Base-by-base conservation (phyloP, 2,329 filamentous ascomycete genomes). In the Dactylellina sp. region DNA sequence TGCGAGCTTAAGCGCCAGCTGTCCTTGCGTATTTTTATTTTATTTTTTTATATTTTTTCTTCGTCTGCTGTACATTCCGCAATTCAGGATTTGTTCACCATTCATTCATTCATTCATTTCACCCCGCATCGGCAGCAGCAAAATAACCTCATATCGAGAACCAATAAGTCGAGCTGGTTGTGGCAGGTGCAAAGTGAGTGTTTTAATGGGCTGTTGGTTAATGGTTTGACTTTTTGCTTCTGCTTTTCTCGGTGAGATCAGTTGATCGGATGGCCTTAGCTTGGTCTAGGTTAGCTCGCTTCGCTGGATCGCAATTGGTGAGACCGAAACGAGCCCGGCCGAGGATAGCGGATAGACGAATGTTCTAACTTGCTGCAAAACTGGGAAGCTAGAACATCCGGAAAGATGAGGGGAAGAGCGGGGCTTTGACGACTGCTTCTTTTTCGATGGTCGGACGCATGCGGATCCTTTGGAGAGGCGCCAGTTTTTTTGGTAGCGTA, bases 111-210 rank as follows among this genome's bases (percentile, higher is more conserved):
- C 28, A 32, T 32, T 32, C 28, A 32, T 9, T 32, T 32, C 28
- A 32, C 28, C 28, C 28, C 28, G 9, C 9, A n/a, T n/a, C n/a
- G n/a, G n/a, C n/a, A n/a, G n/a, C n/a, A n/a, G n/a, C n/a, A n/a
- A n/a, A n/a, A n/a, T n/a, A n/a, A n/a, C n/a, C n/a, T n/a, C n/a
- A 28, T 37, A 49, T 25, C 40, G 28, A 32, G 42, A 7, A 28
- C 55, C 52, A 63, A 57, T 49, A 24, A 46, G 40, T 11, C 11
- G 46, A 57, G 35, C 68, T 59, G 22, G 46, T 64, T 60, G 47
- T 40, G 68, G 68, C 68, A 72, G 68, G 60, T 64, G 62, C 53
- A 39, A 32, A 32, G 35, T 65, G 68, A 71, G 66, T 49, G 66
- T 37, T 59, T 71, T 71, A 62, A 25, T 25, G 39, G 47, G 46